Evolutionary conservation across 441 rosid species (phyloP).

Genomic region (Populus tomentosa): DNA sequence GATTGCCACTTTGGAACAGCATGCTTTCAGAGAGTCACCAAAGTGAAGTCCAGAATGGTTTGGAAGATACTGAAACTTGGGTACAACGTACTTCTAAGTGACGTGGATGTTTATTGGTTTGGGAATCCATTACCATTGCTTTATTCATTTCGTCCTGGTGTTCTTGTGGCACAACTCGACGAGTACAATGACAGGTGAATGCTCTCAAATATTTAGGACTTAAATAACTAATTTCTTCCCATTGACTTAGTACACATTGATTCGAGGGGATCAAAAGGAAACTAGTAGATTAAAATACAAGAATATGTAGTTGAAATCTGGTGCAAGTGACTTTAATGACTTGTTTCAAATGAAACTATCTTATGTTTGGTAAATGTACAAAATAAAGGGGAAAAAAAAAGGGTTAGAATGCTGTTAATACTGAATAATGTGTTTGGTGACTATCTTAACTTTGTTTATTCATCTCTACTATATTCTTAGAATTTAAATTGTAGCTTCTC

Average conservation of each 20-base stretch:
- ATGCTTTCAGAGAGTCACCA: slow-evolving; percentile 91
- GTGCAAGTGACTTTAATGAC: neutral
- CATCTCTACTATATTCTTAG: neutral
- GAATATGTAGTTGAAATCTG: slow-evolving; percentile 4
- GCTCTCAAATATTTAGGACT: slow-evolving; percentile 4
- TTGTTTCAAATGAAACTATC: neutral
- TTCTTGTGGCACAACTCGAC: slow-evolving; percentile 82
- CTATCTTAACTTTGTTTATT: neutral
- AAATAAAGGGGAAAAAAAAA: neutral
- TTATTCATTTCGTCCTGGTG: slow-evolving; percentile 62
- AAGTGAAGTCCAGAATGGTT: slow-evolving; percentile 89
- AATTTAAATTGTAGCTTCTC: neutral
- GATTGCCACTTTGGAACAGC: slow-evolving; percentile 92
- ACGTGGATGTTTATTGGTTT: slow-evolving; percentile 92
- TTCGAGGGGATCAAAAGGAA: neutral
- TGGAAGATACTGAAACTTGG: slow-evolving; percentile 80
- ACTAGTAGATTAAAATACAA: neutral
- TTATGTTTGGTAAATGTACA: neutral
- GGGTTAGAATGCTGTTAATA: neutral
- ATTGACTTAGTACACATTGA: neutral
- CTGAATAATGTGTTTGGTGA: neutral
- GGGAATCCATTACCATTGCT: slow-evolving; percentile 68
- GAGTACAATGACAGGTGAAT: slow-evolving; percentile 75
- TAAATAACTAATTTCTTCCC: neutral
- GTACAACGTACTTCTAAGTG: slow-evolving; percentile 80